Percentiles rank a stretch among this genome's conserved stretches.
Conservation (phyloP, 208 protist genomes). For the Leishmania tarentolae region DNA sequence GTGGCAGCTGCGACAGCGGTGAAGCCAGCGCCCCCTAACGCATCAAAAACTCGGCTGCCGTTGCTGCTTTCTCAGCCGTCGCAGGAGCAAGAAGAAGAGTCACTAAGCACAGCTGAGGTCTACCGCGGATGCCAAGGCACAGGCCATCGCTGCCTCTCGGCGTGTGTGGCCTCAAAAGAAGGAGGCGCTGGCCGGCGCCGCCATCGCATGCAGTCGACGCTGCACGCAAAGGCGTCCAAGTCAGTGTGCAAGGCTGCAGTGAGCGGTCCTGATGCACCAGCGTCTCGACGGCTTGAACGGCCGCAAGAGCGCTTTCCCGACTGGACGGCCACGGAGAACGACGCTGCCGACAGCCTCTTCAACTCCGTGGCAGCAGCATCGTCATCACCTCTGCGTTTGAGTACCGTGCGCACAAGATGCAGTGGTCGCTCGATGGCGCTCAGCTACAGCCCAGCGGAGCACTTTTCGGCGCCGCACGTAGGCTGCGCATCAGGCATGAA, state of each 20-base stretch:
- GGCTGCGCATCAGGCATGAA: conserved; percentile 18
- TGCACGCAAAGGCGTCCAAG: conserved; percentile 9
- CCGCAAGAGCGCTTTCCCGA: background rate
- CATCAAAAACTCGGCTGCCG: background rate
- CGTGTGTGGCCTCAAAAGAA: conserved; percentile 4
- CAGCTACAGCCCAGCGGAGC: conserved; percentile 46
- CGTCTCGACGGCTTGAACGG: background rate
- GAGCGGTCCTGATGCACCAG: background rate
- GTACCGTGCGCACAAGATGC: conserved; percentile 30
- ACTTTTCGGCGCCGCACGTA: conserved; percentile 43
- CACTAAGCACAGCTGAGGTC: background rate
- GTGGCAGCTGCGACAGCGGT: background rate
- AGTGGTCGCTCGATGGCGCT: conserved; percentile 25
- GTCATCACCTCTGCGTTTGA: background rate
- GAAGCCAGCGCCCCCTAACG: background rate
- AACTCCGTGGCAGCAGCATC: background rate
- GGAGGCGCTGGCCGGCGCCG: conserved; percentile 4
- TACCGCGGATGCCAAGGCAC: conserved; percentile 78
- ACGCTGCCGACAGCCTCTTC: background rate
- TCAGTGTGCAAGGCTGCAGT: background rate
- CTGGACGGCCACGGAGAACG: background rate
- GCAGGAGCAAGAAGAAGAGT: background rate
- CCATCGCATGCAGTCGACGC: conserved; percentile 18
- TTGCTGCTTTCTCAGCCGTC: background rate
- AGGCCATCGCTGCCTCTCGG: conserved; percentile 57